Percentiles rank a stretch among this genome's conserved stretches.
These are phyloP conservation scores for Geoglossum cookeanum DNA, from an alignment of 2,329 filamentous ascomycete genomes.

Conservation along the genomic window DNA sequence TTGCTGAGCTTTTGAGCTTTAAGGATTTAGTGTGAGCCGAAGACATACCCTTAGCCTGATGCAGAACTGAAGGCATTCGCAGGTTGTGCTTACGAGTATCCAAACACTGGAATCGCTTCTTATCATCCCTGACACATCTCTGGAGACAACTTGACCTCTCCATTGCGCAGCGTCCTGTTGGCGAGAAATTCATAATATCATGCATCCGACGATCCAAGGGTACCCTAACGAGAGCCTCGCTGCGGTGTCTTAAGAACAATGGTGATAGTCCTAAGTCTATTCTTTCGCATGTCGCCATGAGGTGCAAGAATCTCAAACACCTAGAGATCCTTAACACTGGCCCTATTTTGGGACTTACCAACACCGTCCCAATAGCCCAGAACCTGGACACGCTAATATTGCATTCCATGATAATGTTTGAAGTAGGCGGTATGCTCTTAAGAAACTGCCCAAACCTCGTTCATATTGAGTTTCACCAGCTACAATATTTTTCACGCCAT, in stretches of 20 bases:
- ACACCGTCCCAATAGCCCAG: slow-evolving; percentile 3
- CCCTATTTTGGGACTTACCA: slow-evolving; percentile 3
- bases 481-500: neutral
- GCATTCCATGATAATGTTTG: slow-evolving; percentile 3
- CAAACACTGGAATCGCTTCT: slow-evolving; percentile 33
- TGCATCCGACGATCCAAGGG: slow-evolving; percentile 20
- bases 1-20: slow-evolving; percentile 34
- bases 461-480: slow-evolving; percentile 6
- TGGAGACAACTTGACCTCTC: slow-evolving; percentile 36
- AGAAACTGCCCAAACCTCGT: slow-evolving; percentile 8
- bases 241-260: slow-evolving; percentile 10
- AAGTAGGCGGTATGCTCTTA: slow-evolving; percentile 8
- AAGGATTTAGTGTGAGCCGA: slow-evolving; percentile 26
- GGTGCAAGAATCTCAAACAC: slow-evolving; percentile 8
- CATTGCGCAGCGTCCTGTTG: slow-evolving; percentile 23
- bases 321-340: slow-evolving; percentile 9
- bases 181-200: slow-evolving; percentile 15
- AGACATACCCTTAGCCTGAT: neutral
- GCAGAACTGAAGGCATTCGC: slow-evolving; percentile 4
- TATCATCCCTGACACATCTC: slow-evolving; percentile 26
- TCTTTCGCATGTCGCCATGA: slow-evolving; percentile 11
- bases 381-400: slow-evolving; percentile 9
- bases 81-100: slow-evolving; percentile 33
- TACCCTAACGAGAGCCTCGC: slow-evolving; percentile 15
- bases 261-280: slow-evolving; percentile 14